Evolutionary conservation across 345 rosid species (phyloP), one percentile per base, ranked within the genome.

Genomic region (Clarkia xantiana): DNA sequence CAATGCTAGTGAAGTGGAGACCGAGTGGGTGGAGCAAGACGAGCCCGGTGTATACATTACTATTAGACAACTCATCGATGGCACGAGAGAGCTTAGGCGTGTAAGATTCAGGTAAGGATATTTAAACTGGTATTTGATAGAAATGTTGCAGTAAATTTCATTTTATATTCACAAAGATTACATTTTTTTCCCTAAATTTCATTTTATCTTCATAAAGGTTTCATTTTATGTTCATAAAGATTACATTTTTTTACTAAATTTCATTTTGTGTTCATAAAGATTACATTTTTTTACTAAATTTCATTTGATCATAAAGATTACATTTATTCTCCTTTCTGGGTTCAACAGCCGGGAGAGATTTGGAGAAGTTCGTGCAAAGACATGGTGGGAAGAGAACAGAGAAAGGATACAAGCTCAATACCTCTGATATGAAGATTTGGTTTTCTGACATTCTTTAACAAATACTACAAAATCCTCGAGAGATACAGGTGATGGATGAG

Each of bases 311-410:
- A 18, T 15, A 4, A 34, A 12, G 13, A 14, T 19, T 6, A 6
- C 7, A 23, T 41, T 18, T 29, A 2, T 5, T 22, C 25, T 22
- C 25, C 0, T 3, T 44, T 52, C 12, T 45, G 47, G 4, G 11
- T 42, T 47, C 19, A 0, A 55, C 88, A 90, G 97, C 73, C 97
- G 97, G 0, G 97, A 90, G 67, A 69, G 56, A 53, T 90, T 90
- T 13, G 97, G 95, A 46, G 94, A 86, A 67, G 84, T 86, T 62
- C 76, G 82, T 2, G 97, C 97, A n/a, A 90, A 86, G 78, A 53
- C 42, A 36, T 90, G 97, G 97, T 90, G 97, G 97, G 97, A 90
- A 63, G 82, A 86, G 71, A 90, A 90, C 72, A 79, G 95, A 62
- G 97, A 83, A 45, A 82, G 97, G 69, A 90, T 90, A 86, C 97